phyloP scores from a whole-genome alignment of 176 grass and related monocot genomes.

The Musa schizocarpa region DNA sequence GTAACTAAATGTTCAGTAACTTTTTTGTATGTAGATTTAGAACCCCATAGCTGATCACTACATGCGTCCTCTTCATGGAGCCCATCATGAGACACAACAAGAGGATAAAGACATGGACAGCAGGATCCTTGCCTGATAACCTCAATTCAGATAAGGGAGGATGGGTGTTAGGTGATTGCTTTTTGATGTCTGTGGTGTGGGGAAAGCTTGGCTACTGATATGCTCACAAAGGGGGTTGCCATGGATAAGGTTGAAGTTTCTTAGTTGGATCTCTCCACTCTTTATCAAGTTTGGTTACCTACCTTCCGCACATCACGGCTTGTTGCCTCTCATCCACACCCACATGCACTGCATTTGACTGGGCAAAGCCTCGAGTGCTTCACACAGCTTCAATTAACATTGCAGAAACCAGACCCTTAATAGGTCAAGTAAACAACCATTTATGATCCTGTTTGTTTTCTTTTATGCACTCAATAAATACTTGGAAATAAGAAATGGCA shows the following conservation, averaged over 20 bases:
- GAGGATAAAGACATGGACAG: neutral
- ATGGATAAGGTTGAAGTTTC: neutral
- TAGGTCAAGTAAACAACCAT: too few relatives aligned
- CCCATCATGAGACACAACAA: neutral
- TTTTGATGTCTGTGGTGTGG: neutral
- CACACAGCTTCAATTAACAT: too few relatives aligned
- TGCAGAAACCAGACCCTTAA: too few relatives aligned
- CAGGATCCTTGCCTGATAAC: neutral
- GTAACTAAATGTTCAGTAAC: neutral
- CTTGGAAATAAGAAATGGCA: too few relatives aligned
- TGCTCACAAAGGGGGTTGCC: neutral
- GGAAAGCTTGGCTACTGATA: neutral
- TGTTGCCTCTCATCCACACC: neutral
- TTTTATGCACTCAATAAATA: too few relatives aligned
- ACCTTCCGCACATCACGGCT: neutral
- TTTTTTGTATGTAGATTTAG: neutral
- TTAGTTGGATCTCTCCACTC: neutral
- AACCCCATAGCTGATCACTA: too few relatives aligned
- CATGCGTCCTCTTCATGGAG: neutral
- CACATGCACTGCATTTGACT: neutral
- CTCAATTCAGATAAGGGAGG: neutral
- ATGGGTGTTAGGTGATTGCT: neutral
- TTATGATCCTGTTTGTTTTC: too few relatives aligned
- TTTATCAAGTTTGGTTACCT: conserved; percentile 7
- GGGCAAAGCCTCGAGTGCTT: neutral